These are phyloP conservation scores for Pseudoscleropodium purum DNA, from an alignment of 225 moss, liverwort and hornwort genomes.

Conservation along the genomic window DNA sequence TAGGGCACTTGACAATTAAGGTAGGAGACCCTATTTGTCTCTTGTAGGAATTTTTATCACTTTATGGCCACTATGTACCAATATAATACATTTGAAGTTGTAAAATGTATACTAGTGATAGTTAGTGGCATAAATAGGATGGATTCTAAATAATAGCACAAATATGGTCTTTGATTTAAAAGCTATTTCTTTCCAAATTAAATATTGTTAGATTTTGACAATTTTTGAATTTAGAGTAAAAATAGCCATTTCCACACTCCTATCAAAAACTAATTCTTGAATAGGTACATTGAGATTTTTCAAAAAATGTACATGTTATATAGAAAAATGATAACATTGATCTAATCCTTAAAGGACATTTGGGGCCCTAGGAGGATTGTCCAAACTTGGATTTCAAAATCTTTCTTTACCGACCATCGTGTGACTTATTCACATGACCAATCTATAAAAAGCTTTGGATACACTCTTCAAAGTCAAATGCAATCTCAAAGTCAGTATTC, in stretches of 20 bases:
- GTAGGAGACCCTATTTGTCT: not conserved
- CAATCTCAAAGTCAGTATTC: too few relatives aligned
- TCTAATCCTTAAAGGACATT: not conserved
- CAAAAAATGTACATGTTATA: not conserved
- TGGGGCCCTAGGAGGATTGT: rapidly evolving
- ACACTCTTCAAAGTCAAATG: too few relatives aligned
- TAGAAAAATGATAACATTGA: not conserved
- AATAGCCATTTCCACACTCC: rapidly evolving
- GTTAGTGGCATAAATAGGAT: not conserved
- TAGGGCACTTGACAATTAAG: rapidly evolving
- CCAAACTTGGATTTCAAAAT: too few relatives aligned
- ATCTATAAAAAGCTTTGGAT: too few relatives aligned
- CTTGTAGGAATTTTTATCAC: not conserved
- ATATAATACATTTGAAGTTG: not conserved
- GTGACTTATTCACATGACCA: too few relatives aligned
- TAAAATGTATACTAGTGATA: not conserved
- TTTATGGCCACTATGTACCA: not conserved
- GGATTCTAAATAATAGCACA: not conserved
- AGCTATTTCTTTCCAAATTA: not conserved
- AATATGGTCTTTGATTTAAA: not conserved
- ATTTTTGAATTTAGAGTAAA: not conserved
- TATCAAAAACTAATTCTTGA: not conserved
- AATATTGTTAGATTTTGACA: not conserved
- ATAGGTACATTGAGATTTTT: not conserved
- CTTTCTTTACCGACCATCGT: too few relatives aligned